Base-by-base conservation (phyloP, 345 rosid genomes). In the Laguncularia racemosa region DNA sequence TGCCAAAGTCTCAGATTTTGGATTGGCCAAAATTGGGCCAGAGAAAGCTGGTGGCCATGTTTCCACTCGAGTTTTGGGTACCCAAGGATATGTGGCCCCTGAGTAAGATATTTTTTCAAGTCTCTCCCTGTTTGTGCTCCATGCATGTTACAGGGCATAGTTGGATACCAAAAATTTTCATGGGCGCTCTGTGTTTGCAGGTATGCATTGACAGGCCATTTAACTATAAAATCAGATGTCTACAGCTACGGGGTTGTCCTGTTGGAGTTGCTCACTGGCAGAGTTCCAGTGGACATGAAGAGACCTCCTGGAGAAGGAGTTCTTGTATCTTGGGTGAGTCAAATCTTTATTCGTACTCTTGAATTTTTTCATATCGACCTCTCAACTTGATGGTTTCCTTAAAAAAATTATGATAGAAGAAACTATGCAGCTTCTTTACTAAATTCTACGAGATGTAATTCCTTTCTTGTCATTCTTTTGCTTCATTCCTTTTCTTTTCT, bases 161-260 rank as follows among this genome's bases (percentile, higher is more conserved):
- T 53, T 20, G 40, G 40, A 9, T 33, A 6, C 40, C 6, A 6
- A 7, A 2, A 9, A 3, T 44, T 5, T 16, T 12, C 21, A 4
- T 20, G 19, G 16, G 53, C 46, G 48, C 51, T 59, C 14, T 57
- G 12, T 62, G 44, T 63, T 13, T 46, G 33, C 70, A 88, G 96
- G 81, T 91, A 89, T 70, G 99, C 96, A 44, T 67, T 89, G 76
- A 93, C 99, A 0, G 96, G 98, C 46, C 96, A 86, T 77, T 69
- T 92, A 59, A 86, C 96, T 1, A 84, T 97, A 63, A 93, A 92
- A 76, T 93, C 99, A 66, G 99, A 86, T 73, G 97, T 93, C 17
- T 93, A 86, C 56, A 83, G 96, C 72, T 86, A 84, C 18, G 97
- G 98, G 33, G 90, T 92, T 51, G 98, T 86, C 64, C 83, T 92